These are phyloP conservation scores for Pseudovirgaria hyperparasitica DNA, from an alignment of 2,329 filamentous ascomycete genomes.

Conservation along the genomic window DNA sequence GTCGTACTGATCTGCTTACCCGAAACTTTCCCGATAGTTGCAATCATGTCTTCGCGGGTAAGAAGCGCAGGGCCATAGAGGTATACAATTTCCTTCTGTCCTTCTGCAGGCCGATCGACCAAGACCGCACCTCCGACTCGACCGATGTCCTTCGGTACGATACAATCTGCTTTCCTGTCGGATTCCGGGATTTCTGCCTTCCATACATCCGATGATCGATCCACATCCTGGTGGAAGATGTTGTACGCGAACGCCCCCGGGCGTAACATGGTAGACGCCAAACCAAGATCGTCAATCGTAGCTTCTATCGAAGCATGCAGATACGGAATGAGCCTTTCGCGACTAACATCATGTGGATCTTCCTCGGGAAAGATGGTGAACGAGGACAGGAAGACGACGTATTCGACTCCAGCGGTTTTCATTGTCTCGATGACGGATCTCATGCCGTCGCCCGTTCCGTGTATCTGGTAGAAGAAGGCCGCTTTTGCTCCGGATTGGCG, in stretches of 20 bases:
- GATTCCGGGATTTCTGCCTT: slow-evolving; percentile 14
- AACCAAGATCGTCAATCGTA: slow-evolving; percentile 28
- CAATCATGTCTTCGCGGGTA: slow-evolving; percentile 15
- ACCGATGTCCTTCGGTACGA: slow-evolving; percentile 34
- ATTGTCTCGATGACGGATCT: slow-evolving; percentile 28
- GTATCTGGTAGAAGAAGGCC: slow-evolving; percentile 36
- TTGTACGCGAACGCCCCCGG: slow-evolving; percentile 36
- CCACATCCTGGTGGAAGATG: slow-evolving; percentile 12
- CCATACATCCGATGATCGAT: too few relatives aligned
- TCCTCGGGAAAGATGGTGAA: slow-evolving; percentile 2
- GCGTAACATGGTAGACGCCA: slow-evolving; percentile 25
- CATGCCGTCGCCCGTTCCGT: slow-evolving; percentile 26
- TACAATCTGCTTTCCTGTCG: slow-evolving; percentile 27
- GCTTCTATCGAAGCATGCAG: slow-evolving; percentile 34
- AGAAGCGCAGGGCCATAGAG: slow-evolving; percentile 26
- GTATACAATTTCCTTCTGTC: slow-evolving; percentile 19
- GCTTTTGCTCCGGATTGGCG: slow-evolving; percentile 31
- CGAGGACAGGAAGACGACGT: slow-evolving; percentile 29
- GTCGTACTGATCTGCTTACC: slow-evolving; percentile 20
- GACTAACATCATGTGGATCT: background rate
- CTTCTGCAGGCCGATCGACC: slow-evolving; percentile 16
- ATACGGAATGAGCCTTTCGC: slow-evolving; percentile 26
- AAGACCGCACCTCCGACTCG: slow-evolving; percentile 28
- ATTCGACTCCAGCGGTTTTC: slow-evolving; percentile 31
- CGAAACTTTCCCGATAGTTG: slow-evolving; percentile 16